Evolutionary conservation across 1,139 yeast species (phyloP), one percentile per base, ranked within the genome.

Genomic region (Pneumocystis sp.): DNA sequence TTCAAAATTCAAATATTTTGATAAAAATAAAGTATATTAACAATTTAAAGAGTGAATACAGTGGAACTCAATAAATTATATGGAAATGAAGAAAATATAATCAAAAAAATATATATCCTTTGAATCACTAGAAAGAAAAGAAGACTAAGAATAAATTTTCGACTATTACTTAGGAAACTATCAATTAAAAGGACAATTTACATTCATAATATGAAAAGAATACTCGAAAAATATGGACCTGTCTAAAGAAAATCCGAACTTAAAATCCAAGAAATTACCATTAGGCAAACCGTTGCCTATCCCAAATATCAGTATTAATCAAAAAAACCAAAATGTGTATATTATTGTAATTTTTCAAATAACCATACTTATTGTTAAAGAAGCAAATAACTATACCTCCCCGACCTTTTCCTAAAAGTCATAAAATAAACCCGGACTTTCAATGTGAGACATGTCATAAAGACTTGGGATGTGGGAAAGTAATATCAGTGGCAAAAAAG

Each of bases 401-500:
- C 19, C 29, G 19, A 45, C 19, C 15, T 45, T n/a, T 17, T 44
- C 31, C 44, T 40, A 15, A 45, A 45, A 45, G 21, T 45, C 21
- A 45, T 3, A 45, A 21, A 44, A 4, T 10, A 21, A 45, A 45
- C 21, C 31, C 29, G 7, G 19, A 10, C 7, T 45, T 45, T 21
- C 7, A 21, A 21, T 45, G 31, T 10, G 29, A 21, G 21, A 45
- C 31, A 45, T 19, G 57, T 21, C 15, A 40, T 40, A 45, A 45
- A 45, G 17, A 45, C 6, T 8, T 25, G 21, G 29, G 57, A 45
- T 21, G 4, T 19, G 65, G 64, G 19, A 31, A 59, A 17, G 61
- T 68, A 8, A 57, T 68, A 21, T 65, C 61, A 17, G 68, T 69
- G 7, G 17, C 66, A 42, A 66, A 68, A 7, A 64, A 65, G 12